phyloP scores from a whole-genome alignment of 257 asterid species.

The Marsdenia floribunda region DNA sequence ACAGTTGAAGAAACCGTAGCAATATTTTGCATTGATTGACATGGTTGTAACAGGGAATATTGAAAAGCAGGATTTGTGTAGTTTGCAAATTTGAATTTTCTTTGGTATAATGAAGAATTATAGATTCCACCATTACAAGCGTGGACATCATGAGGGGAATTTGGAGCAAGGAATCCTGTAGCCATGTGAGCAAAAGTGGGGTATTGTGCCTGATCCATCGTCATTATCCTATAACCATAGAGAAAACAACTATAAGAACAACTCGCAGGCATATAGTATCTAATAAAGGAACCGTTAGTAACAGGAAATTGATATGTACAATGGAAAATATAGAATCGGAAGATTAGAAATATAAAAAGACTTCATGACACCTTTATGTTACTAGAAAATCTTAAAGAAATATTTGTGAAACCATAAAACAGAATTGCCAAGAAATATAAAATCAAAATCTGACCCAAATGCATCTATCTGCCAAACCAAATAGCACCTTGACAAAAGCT shows the following conservation, averaged over 20 bases:
- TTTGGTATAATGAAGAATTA: slow-evolving; percentile 16
- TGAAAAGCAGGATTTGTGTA: slow-evolving; percentile 21
- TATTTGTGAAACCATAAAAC: background rate
- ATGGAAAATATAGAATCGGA: background rate
- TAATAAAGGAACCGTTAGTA: background rate
- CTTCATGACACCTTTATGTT: no score
- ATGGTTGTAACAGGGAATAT: slow-evolving; percentile 22
- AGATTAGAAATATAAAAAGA: background rate
- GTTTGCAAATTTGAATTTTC: slow-evolving; percentile 17
- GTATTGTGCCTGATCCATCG: slow-evolving; percentile 20
- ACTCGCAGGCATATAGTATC: background rate
- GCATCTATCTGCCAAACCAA: background rate
- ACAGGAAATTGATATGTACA: background rate
- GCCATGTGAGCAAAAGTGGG: slow-evolving; percentile 29
- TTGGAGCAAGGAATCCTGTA: slow-evolving; percentile 15
- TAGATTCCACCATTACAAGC: slow-evolving; percentile 11
- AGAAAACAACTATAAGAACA: background rate
- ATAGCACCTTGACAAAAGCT: background rate
- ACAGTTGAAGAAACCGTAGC: slow-evolving; percentile 16
- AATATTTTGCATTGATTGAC: slow-evolving; percentile 19
- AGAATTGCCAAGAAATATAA: background rate
- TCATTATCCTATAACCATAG: background rate
- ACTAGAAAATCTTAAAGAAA: no score
- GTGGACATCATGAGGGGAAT: slow-evolving; percentile 13
- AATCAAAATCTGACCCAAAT: background rate